Conservation (phyloP, 257 asterid species). For the Leptodermis oblonga region DNA sequence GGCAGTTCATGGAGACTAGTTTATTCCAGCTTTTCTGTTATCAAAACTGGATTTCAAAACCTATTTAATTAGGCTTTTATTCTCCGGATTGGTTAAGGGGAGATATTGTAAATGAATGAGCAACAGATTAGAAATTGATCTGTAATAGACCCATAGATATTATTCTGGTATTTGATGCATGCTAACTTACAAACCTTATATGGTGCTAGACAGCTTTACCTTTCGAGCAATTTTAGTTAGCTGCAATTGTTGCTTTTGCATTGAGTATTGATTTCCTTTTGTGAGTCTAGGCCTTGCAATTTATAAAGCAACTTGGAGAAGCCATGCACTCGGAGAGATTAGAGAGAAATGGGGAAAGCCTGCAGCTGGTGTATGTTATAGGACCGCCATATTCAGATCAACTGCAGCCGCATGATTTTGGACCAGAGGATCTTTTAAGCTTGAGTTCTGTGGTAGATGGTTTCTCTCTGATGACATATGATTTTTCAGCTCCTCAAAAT, state of each 20-base stretch:
- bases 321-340: conserved; percentile 61
- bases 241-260: background rate
- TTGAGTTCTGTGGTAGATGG: conserved; percentile 69
- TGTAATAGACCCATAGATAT: background rate
- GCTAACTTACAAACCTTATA: background rate
- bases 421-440: conserved; percentile 66
- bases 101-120: background rate
- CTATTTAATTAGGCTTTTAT: too few species aligned
- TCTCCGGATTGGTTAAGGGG: background rate
- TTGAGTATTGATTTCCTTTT: conserved; percentile 11
- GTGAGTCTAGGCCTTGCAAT: conserved; percentile 62
- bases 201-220: background rate
- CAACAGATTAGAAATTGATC: too few species aligned
- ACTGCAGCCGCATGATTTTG: conserved; percentile 70
- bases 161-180: background rate
- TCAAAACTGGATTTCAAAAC: background rate
- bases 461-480: conserved; percentile 95
- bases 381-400: conserved; percentile 76
- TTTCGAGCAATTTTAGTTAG: background rate
- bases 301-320: conserved; percentile 75
- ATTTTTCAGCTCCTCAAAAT: conserved; percentile 87
- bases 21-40: background rate
- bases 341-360: conserved; percentile 33
- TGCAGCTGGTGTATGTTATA: conserved; percentile 77
- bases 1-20: background rate